Evolutionary conservation across 1,284 basidiomycete genomes (phyloP).

Genomic region (Omphalotus olearius): DNA sequence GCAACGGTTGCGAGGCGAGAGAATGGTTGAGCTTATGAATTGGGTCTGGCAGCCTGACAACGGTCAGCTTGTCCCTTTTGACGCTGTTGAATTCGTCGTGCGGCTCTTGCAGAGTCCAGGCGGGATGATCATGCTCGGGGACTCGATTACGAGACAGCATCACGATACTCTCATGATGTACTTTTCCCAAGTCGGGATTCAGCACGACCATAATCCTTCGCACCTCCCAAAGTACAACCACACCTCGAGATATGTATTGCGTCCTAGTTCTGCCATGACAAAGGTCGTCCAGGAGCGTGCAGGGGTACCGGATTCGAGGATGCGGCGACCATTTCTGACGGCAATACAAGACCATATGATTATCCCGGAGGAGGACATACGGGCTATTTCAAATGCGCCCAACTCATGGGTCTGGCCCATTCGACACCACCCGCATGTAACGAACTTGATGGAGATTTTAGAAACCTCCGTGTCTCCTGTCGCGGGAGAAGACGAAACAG

Average conservation of each 20-base stretch:
- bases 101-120: slow-evolving; percentile 10
- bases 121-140: slow-evolving; percentile 10
- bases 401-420: background rate
- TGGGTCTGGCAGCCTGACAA: slow-evolving; percentile 10
- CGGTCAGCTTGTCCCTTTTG: slow-evolving; percentile 8
- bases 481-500: slow-evolving; percentile 3
- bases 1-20: slow-evolving; percentile 5
- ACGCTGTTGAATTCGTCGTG: slow-evolving; percentile 11
- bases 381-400: slow-evolving; percentile 1
- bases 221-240: too few species aligned
- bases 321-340: slow-evolving; percentile 9
- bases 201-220: too few species aligned
- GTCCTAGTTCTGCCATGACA: slow-evolving; percentile 1
- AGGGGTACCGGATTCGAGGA: slow-evolving; percentile 9
- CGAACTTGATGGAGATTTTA: slow-evolving; percentile 6
- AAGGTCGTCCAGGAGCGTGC: slow-evolving; percentile 5
- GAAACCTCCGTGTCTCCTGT: slow-evolving; percentile 1
- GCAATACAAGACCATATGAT: slow-evolving; percentile 9
- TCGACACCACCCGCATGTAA: background rate
- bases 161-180: too few species aligned
- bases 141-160: slow-evolving; percentile 7
- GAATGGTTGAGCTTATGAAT: slow-evolving; percentile 7
- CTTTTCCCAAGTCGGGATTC: too few species aligned
- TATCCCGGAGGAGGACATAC: slow-evolving; percentile 3
- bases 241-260: slow-evolving; percentile 7